Conservation (phyloP, 2,329 filamentous ascomycete species). For the Setomelanomma holmii region DNA sequence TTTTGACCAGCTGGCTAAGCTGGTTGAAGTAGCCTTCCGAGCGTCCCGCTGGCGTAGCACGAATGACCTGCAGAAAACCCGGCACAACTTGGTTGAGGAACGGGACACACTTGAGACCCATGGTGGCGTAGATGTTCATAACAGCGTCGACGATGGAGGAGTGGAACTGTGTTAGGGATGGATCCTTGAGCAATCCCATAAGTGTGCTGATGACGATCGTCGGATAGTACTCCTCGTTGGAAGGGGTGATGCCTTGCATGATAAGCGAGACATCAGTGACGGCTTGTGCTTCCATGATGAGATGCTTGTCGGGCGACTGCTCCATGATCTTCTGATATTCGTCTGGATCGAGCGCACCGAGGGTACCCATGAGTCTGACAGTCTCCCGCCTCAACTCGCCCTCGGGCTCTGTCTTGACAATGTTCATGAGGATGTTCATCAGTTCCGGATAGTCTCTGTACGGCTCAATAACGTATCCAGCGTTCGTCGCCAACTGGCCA, state of each 20-base stretch:
- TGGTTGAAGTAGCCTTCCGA: slow-evolving; percentile 98
- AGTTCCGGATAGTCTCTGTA: slow-evolving; percentile 95
- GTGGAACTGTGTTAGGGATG: slow-evolving; percentile 88
- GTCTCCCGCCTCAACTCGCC: slow-evolving; percentile 89
- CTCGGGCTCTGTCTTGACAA: slow-evolving; percentile 91
- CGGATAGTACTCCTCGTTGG: slow-evolving; percentile 97
- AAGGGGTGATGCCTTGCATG: slow-evolving; percentile 96
- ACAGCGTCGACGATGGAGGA: slow-evolving; percentile 95
- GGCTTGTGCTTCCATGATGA: slow-evolving; percentile 68
- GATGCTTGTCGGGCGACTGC: slow-evolving; percentile 80
- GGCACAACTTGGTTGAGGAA: slow-evolving; percentile 95
- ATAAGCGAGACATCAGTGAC: slow-evolving; percentile 95
- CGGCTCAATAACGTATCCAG: slow-evolving; percentile 95
- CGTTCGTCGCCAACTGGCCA: slow-evolving; percentile 92
- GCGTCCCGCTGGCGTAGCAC: slow-evolving; percentile 76
- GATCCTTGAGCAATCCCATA: slow-evolving; percentile 88
- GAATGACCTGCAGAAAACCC: slow-evolving; percentile 88
- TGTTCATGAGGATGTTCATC: slow-evolving; percentile 88
- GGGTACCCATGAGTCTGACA: slow-evolving; percentile 93
- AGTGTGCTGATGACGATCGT: slow-evolving; percentile 97
- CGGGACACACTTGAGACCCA: slow-evolving; percentile 93
- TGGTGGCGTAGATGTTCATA: slow-evolving; percentile 97
- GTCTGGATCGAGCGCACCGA: slow-evolving; percentile 94
- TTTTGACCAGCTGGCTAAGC: slow-evolving; percentile 87
- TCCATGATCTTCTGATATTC: slow-evolving; percentile 96